Base-by-base conservation (phyloP, 192 early-diverging fungal species). In the Backusella morwellensis region DNA sequence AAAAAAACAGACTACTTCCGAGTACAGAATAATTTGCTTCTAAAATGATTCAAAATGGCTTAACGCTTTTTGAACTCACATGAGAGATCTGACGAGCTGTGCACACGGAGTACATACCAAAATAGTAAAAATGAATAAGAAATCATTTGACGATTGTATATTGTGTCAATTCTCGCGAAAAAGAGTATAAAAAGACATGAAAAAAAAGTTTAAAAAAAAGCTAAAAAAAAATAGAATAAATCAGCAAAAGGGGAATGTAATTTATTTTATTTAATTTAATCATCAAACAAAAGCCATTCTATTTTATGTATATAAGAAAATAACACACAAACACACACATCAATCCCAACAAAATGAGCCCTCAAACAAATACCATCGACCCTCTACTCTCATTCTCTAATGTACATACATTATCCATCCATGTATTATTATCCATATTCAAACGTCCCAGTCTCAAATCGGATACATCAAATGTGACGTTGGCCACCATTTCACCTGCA, bases 381-480 rank as follows among this genome's bases (percentile, higher is more conserved):
- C 68, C 68, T 21, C 26, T 70, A 70, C 38, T 70, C 41, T 70
- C 68, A 41, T 70, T 40, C 19, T 40, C 68, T 35, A 70, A 70
- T 70, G 68, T 70, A 70, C 68, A 70, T 70, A 70, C 35, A 21
- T 40, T 38, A 15, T 70, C 68, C n/a, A 41, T 70, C n/a, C 35
- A 41, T 36, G n/a, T 41, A 70, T 70, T 70, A 70, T 70, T 38
- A 14, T 70, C 19, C 23, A 4, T 70, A 9, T 70, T 70, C 26
- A 70, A 70, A 41, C 21, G n/a, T 1, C 35, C 35, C 38, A 36
- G 23, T 38, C 35, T 21, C 17, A 17, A 12, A 36, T 70, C 35
- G 41, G n/a, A 21, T 12, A 14, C 35, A 41, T 40, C 35, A 21
- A 38, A 38, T 40, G 38, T 70, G 35, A 41, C 68, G 36, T 21